Evolutionary conservation across 768 basidiomycete genomes (phyloP).

Genomic region (Chalciporus chontae): DNA sequence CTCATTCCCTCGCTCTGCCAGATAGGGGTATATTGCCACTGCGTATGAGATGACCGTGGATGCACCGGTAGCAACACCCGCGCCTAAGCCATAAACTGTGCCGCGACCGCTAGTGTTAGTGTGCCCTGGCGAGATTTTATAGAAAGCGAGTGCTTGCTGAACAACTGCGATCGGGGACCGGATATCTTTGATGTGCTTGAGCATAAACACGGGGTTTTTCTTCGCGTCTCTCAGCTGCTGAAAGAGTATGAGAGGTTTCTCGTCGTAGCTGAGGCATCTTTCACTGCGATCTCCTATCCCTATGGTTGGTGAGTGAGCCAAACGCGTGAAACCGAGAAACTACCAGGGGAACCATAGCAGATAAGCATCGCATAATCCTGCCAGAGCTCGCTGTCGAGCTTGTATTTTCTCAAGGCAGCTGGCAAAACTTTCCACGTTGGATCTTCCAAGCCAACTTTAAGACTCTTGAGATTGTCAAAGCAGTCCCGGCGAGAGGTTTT

Average conservation of each 20-base stretch:
- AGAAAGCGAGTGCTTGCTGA: constrained; percentile 89
- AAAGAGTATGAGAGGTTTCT: constrained; percentile 95
- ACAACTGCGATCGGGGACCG: constrained; percentile 96
- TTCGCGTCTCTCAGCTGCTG: constrained; percentile 96
- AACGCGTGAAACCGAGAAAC: constrained; percentile 15
- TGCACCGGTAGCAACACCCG: constrained; percentile 33
- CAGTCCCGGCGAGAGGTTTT: constrained; percentile 59
- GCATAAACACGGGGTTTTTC: constrained; percentile 99
- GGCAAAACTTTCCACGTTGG: constrained; percentile 99
- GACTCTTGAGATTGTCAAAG: constrained; percentile 78
- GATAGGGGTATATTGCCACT: constrained; percentile 97
- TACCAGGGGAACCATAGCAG: constrained; percentile 91
- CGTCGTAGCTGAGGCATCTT: constrained; percentile 94
- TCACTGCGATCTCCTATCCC: constrained; percentile 70
- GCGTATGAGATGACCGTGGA: constrained; percentile 78
- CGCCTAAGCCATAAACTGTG: constrained; percentile 18
- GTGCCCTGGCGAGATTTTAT: constrained; percentile 46
- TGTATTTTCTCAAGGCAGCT: constrained; percentile 97
- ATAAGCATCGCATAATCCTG: constrained; percentile 99
- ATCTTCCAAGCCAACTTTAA: constrained; percentile 97
- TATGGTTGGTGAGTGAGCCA: not conserved
- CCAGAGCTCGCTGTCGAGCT: constrained; percentile 98
- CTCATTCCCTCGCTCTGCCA: constrained; percentile 97
- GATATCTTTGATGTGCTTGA: constrained; percentile 91
- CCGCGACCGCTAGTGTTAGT: constrained; percentile 8